phyloP scores from a whole-genome alignment of 2,329 filamentous ascomycete species.

The Cladosporium sp. region DNA sequence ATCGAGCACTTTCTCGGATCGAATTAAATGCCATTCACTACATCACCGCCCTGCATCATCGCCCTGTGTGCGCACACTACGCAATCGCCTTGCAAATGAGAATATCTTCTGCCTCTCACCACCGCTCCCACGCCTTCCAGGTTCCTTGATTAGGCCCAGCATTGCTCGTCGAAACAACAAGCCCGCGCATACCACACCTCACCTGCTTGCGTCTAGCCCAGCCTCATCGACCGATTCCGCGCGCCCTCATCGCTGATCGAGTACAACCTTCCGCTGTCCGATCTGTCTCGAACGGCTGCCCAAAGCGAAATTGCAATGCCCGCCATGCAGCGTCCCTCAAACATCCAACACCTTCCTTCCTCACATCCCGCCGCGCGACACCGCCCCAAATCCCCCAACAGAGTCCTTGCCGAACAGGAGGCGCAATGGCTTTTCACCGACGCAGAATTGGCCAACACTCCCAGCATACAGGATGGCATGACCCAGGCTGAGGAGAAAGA shows the following conservation, averaged over 20 bases:
- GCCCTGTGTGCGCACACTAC: not conserved
- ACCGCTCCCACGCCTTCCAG: not conserved
- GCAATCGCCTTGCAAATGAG: constrained; percentile 4
- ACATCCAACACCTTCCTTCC: constrained; percentile 27
- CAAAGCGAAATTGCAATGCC: not conserved
- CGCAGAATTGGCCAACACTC: constrained; percentile 76
- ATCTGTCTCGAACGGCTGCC: not conserved
- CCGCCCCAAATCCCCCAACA: constrained; percentile 33
- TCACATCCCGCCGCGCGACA: constrained; percentile 38
- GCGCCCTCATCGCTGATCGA: constrained; percentile 9
- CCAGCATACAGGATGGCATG: constrained; percentile 81
- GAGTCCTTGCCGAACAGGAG: constrained; percentile 52
- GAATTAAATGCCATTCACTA: constrained; percentile 1
- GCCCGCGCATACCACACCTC: not conserved
- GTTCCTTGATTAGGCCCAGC: constrained; percentile 6
- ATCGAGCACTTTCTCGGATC: not conserved
- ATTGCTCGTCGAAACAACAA: not conserved
- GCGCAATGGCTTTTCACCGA: constrained; percentile 87
- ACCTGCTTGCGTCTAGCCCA: too few relatives aligned
- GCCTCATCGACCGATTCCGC: constrained; percentile 9
- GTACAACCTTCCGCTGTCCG: not conserved
- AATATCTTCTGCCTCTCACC: not conserved
- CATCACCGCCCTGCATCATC: constrained; percentile 4
- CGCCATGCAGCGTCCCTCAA: constrained; percentile 18
- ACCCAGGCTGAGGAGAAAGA: constrained; percentile 71